A percentile compares a stretch with the other conserved stretches of the same genome.
Conservation (phyloP, 2,329 filamentous ascomycete genomes). For the Fusarium humuli region DNA sequence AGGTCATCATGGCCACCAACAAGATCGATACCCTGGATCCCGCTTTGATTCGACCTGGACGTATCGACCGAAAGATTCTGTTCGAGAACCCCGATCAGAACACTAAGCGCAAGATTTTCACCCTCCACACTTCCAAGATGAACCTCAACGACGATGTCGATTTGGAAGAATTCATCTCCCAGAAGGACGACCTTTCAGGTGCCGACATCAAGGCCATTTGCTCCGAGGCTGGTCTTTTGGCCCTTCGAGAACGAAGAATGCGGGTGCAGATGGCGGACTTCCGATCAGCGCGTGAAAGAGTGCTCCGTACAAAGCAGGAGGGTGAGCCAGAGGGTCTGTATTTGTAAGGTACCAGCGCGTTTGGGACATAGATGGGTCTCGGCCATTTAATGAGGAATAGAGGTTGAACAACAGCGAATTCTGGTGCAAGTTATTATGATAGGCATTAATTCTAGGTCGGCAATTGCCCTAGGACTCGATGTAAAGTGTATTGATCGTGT, state of each 20-base stretch:
- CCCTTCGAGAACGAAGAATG: slow-evolving; percentile 94
- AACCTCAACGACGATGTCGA: slow-evolving; percentile 96
- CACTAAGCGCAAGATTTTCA: slow-evolving; percentile 98
- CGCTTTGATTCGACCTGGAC: slow-evolving; percentile 93
- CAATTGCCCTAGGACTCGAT: background rate
- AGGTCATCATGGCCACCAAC: slow-evolving; percentile 99
- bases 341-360: slow-evolving; percentile 72
- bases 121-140: slow-evolving; percentile 98
- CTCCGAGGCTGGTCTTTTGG: slow-evolving; percentile 95
- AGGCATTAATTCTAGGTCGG: slow-evolving; percentile 5
- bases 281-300: slow-evolving; percentile 88
- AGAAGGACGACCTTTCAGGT: slow-evolving; percentile 97
- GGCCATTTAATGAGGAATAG: slow-evolving; percentile 41
- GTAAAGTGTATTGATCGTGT: slow-evolving; percentile 11
- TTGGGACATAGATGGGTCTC: slow-evolving; percentile 37
- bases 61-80: slow-evolving; percentile 97
- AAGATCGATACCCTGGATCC: slow-evolving; percentile 99
- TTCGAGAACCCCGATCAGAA: slow-evolving; percentile 80
- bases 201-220: slow-evolving; percentile 99
- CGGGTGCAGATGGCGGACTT: slow-evolving; percentile 99
- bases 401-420: slow-evolving; percentile 21
- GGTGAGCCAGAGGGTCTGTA: slow-evolving; percentile 98
- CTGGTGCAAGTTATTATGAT: background rate
- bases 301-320: slow-evolving; percentile 98
- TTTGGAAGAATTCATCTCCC: slow-evolving; percentile 96